Evolutionary conservation across 805 yeast species (phyloP).

Genomic region (Kodamaea nitidulidarum): DNA sequence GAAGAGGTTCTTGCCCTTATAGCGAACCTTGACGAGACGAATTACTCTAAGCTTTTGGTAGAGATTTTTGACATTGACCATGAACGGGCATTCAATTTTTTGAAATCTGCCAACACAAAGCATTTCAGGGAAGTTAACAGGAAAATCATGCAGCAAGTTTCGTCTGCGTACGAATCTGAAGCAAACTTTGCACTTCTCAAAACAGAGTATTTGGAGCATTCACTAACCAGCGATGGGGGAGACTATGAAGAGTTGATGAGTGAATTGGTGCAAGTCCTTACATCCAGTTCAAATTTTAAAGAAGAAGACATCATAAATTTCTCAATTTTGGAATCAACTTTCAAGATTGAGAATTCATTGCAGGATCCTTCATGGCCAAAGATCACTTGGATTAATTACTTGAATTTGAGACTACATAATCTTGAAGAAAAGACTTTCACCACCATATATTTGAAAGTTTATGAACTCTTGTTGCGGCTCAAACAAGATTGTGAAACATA

Average conservation of each 20-base stretch:
- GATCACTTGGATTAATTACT: conserved; percentile 35
- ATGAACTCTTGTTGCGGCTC: conserved; percentile 23
- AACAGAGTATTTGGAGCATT: conserved; percentile 33
- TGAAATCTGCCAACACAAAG: conserved; percentile 25
- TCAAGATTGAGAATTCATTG: conserved; percentile 26
- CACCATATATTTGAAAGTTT: conserved; percentile 29
- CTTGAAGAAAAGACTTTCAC: conserved; percentile 28
- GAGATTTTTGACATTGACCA: conserved; percentile 29
- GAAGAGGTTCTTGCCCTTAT: conserved; percentile 12
- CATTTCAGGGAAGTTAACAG: conserved; percentile 25
- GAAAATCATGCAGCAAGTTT: conserved; percentile 28
- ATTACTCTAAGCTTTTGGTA: conserved; percentile 29
- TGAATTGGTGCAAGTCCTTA: conserved; percentile 22
- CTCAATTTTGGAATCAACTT: conserved; percentile 25
- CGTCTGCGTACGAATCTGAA: conserved; percentile 18
- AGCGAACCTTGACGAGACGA: conserved; percentile 16
- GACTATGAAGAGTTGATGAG: conserved; percentile 22
- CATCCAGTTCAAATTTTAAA: conserved; percentile 11
- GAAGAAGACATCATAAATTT: conserved; percentile 22
- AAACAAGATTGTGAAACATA: background rate
- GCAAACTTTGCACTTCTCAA: conserved; percentile 26
- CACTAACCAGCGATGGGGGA: conserved; percentile 18
- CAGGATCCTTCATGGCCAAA: conserved; percentile 33
- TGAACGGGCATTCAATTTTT: conserved; percentile 26
- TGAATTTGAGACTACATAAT: conserved; percentile 21